These are phyloP conservation scores for Heliophila coronopifolia DNA, from an alignment of 441 rosid species.

Conservation along the genomic window DNA sequence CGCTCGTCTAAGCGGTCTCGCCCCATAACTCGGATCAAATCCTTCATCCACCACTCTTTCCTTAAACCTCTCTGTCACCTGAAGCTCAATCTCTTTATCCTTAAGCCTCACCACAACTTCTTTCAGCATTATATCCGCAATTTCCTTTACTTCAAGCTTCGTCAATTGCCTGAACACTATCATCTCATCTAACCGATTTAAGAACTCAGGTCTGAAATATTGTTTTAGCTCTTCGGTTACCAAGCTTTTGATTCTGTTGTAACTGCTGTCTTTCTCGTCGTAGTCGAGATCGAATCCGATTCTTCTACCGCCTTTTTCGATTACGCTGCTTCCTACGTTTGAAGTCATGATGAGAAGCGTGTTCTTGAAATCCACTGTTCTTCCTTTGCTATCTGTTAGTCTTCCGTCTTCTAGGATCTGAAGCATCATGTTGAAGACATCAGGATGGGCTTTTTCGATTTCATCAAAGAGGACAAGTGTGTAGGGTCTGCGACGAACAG, in stretches of 20 bases:
- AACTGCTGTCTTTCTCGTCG: conserved; percentile 85
- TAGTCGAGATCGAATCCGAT: conserved; percentile 81
- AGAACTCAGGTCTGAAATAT: conserved; percentile 44
- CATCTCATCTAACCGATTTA: conserved; percentile 43
- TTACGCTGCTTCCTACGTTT: conserved; percentile 86
- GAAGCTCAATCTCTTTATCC: conserved; percentile 35
- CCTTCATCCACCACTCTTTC: conserved; percentile 40
- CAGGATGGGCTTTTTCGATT: conserved; percentile 96
- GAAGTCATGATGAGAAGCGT: conserved; percentile 94
- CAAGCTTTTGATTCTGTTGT: conserved; percentile 77
- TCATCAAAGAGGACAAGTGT: conserved; percentile 84
- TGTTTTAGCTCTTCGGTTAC: conserved; percentile 38
- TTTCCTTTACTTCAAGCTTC: conserved; percentile 32
- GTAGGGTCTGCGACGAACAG: conserved; percentile 86
- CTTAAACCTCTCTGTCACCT: conserved; percentile 35
- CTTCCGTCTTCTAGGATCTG: conserved; percentile 95
- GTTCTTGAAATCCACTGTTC: conserved; percentile 92
- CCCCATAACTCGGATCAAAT: conserved; percentile 40
- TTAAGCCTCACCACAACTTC: conserved; percentile 35
- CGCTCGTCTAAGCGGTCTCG: conserved; percentile 44
- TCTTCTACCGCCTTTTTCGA: conserved; percentile 81
- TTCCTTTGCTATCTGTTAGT: conserved; percentile 91
- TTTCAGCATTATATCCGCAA: conserved; percentile 36
- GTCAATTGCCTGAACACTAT: conserved; percentile 37
- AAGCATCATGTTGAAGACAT: conserved; percentile 97